Evolutionary conservation across 208 protist species (phyloP), one percentile per base, ranked within the genome.

Genomic region (Leishmania mexicana): DNA sequence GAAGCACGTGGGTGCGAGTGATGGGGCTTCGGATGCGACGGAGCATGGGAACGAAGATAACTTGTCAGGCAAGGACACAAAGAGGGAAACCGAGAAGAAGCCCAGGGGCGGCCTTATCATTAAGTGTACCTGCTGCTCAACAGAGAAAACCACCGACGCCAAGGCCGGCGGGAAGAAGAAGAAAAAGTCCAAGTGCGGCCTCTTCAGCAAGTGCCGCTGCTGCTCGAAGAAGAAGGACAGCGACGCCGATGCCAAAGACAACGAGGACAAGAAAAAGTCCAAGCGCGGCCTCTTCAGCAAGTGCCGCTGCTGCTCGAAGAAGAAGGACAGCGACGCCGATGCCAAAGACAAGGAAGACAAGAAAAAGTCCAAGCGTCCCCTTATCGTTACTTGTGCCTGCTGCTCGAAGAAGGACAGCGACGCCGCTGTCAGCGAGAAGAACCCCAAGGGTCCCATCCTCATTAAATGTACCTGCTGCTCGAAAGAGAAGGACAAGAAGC

Each of bases 401-500:
- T 58, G 54, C 54, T 58, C 54, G 54, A 24, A 58, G 54, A 58
- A 17, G 54, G 54, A 1, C 19, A 24, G 54, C 21, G 54, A 28
- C 54, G 5, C 7, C 57, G 54, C 70, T 60, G 38, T 10, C 45
- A 47, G 45, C 10, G 45, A 11, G 45, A 47, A 47, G 45, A 11
- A 82, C 31, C 31, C 75, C 62, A 60, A 83, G 31, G n/a, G 2
- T n/a, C 5, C 11, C 62, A 13, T 38, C 62, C 11, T 40, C 31
- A 3, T 38, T 67, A 38, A n/a, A 4, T 67, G 54, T 31, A 11
- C 1, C 1, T 64, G 58, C 58, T 64, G 58, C 58, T 64, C 58
- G 21, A 64, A 64, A 24, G 28, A 64, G 57, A 60, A 79, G 67
- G 78, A 83, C 6, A 76, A 57, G 45, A 62, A 78, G 70, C 38